phyloP scores from a whole-genome alignment of 768 basidiomycete genomes.

The Auricularia sp. region DNA sequence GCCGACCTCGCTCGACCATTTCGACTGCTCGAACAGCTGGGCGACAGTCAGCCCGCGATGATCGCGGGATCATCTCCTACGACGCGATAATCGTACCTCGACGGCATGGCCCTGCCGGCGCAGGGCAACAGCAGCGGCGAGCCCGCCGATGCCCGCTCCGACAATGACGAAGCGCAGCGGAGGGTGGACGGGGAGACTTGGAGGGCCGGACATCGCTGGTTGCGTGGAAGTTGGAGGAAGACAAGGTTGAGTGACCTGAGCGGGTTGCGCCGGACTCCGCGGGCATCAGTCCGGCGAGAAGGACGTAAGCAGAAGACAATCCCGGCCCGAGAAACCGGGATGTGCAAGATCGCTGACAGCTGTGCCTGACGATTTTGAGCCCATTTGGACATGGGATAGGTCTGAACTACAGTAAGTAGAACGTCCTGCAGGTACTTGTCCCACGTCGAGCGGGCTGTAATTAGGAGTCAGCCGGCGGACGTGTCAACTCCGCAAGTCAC shows the following conservation, averaged over 20 bases:
- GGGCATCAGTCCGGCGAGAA: no score
- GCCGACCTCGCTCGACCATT: not conserved
- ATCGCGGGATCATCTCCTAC: not conserved
- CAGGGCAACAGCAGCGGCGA: not conserved
- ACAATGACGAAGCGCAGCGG: conserved; percentile 1
- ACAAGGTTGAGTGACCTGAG: not conserved
- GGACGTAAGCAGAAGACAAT: no score
- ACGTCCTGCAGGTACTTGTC: no score
- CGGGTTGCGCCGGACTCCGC: no score
- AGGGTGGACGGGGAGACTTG: not conserved
- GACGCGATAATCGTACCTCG: not conserved
- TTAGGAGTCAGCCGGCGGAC: no score
- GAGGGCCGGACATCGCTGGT: not conserved
- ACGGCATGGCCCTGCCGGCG: not conserved
- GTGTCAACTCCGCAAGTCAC: no score
- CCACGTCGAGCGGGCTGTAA: no score
- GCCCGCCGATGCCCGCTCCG: not conserved
- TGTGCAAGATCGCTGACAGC: no score
- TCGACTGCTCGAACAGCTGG: conserved; percentile 2
- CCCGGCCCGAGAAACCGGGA: no score
- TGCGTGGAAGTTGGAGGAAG: not conserved
- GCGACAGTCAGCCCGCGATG: not conserved
- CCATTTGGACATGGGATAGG: no score
- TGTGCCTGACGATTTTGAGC: no score
- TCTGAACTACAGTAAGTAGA: no score